These are phyloP conservation scores for Magnolia sinica DNA, from an alignment of 164 flowering plant species.

Conservation along the genomic window DNA sequence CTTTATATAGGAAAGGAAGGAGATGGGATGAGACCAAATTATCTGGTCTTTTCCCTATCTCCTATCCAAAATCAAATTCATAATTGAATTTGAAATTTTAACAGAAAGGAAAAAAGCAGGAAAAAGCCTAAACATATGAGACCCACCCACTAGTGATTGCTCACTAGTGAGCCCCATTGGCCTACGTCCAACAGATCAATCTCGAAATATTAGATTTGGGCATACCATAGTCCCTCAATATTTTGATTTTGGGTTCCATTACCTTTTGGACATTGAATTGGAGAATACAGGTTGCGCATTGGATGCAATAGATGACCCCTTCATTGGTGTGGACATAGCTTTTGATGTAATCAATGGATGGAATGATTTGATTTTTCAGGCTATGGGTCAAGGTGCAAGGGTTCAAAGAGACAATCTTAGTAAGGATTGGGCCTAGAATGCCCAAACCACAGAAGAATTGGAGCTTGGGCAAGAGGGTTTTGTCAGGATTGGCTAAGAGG, in stretches of 20 bases:
- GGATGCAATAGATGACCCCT: not conserved
- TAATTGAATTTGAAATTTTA: too few relatives aligned
- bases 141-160: too few relatives aligned
- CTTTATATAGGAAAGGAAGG: too few relatives aligned
- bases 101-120: too few relatives aligned
- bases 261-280: not conserved
- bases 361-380: not conserved
- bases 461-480: not conserved
- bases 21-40: too few relatives aligned
- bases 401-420: not conserved
- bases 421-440: not conserved
- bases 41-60: too few relatives aligned
- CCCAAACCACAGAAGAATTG: not conserved
- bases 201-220: not conserved
- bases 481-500: not conserved
- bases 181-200: too few relatives aligned
- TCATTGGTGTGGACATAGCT: not conserved
- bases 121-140: too few relatives aligned
- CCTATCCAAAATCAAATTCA: too few relatives aligned
- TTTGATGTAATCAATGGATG: not conserved
- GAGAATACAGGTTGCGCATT: too few relatives aligned
- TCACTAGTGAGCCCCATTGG: too few relatives aligned
- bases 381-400: not conserved
- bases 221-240: not conserved
- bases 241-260: not conserved